Conservation (phyloP, 2,329 filamentous ascomycete species). For the Fusarium duplospermum region DNA sequence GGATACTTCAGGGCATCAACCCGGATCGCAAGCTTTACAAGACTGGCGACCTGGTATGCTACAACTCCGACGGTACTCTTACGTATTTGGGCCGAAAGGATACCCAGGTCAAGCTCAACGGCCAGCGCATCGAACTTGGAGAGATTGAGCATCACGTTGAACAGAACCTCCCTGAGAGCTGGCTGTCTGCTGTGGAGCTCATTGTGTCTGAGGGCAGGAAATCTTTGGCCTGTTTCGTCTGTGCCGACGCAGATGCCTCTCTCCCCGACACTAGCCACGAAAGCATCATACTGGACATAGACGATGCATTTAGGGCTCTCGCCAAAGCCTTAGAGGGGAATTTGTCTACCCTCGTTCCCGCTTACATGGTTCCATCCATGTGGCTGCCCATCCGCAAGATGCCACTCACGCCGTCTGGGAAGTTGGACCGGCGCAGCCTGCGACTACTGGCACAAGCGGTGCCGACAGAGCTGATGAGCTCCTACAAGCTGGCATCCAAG, state of each 20-base stretch:
- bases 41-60: slow-evolving; percentile 61
- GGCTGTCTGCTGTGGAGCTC: slow-evolving; percentile 36
- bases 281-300: slow-evolving; percentile 1
- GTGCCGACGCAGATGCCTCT: slow-evolving; percentile 3
- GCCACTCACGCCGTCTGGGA: slow-evolving; percentile 56
- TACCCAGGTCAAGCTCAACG: slow-evolving; percentile 69
- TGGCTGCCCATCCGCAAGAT: slow-evolving; percentile 56
- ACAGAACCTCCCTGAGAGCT: slow-evolving; percentile 3
- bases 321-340: slow-evolving; percentile 12
- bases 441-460: slow-evolving; percentile 12
- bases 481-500: slow-evolving; percentile 26
- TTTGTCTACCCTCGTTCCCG: slow-evolving; percentile 32
- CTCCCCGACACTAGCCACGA: not conserved
- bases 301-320: not conserved
- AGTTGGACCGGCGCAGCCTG: slow-evolving; percentile 56
- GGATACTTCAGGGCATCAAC: rapidly evolving
- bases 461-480: not conserved
- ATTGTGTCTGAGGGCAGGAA: slow-evolving; percentile 23
- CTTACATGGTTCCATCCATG: slow-evolving; percentile 56
- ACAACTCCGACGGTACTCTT: slow-evolving; percentile 55
- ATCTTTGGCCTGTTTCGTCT: slow-evolving; percentile 35
- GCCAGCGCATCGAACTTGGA: slow-evolving; percentile 65
- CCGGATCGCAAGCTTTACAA: slow-evolving; percentile 51
- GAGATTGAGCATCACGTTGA: slow-evolving; percentile 58
- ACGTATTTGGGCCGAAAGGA: slow-evolving; percentile 65